Conservation (phyloP, 306 rosid species). For the Psophocarpus tetragonolobus region DNA sequence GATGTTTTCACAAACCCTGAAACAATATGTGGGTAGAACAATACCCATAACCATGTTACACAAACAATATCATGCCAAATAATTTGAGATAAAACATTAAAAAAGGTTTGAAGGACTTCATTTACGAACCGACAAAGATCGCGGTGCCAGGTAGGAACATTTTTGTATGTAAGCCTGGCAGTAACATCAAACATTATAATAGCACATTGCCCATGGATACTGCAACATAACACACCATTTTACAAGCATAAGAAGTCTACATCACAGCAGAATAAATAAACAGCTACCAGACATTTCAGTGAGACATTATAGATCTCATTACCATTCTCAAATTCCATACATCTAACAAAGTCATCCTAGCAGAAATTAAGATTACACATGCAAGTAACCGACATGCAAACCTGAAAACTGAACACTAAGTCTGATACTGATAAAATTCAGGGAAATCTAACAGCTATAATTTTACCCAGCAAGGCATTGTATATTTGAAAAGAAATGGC, state of each 20-base stretch:
- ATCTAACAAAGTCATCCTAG: background rate
- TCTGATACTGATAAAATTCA: background rate
- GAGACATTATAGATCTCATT: background rate
- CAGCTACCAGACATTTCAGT: background rate
- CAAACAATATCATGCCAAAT: background rate
- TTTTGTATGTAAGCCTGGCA: constrained; percentile 59
- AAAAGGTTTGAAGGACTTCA: background rate
- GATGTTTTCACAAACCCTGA: constrained; percentile 69
- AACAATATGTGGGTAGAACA: background rate
- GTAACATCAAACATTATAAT: constrained; percentile 69
- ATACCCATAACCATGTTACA: background rate
- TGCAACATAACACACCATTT: constrained; percentile 8
- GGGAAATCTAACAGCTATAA: background rate
- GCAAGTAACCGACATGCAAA: background rate
- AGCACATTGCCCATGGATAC: constrained; percentile 69
- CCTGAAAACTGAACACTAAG: too few species aligned
- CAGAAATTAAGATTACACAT: background rate
- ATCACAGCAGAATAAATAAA: background rate
- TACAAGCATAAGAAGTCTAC: background rate
- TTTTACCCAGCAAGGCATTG: background rate
- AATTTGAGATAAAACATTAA: background rate
- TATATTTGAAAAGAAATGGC: too few species aligned
- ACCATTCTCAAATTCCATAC: background rate
- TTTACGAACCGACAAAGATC: constrained; percentile 61
- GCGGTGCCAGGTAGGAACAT: constrained; percentile 70